These are phyloP conservation scores for Sphaerulina populicola DNA, from an alignment of 2,329 filamentous ascomycete species.

Conservation along the genomic window DNA sequence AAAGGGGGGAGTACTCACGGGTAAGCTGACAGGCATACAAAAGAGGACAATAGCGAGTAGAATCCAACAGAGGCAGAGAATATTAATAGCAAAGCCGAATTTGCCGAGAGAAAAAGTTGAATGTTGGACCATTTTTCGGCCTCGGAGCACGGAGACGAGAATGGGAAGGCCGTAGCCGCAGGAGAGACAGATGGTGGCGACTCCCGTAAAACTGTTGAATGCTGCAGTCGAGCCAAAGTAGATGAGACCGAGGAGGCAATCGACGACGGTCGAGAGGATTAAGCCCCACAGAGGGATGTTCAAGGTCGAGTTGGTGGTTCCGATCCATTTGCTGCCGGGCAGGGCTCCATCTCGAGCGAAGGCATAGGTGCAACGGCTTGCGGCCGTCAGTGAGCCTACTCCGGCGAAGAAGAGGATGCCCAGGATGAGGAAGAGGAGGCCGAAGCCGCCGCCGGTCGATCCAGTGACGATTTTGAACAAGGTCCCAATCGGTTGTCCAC, in stretches of 20 bases:
- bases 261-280: slow-evolving; percentile 57
- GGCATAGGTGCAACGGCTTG: slow-evolving; percentile 62
- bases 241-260: slow-evolving; percentile 65
- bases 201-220: slow-evolving; percentile 71
- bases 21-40: slow-evolving; percentile 56
- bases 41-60: slow-evolving; percentile 61
- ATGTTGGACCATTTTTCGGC: slow-evolving; percentile 56
- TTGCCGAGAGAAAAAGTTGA: slow-evolving; percentile 61
- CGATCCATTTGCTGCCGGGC: slow-evolving; percentile 33
- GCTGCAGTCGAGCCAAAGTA: slow-evolving; percentile 71
- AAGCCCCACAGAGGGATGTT: slow-evolving; percentile 65
- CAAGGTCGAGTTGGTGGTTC: slow-evolving; percentile 53
- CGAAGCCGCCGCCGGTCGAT: slow-evolving; percentile 64
- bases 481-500: slow-evolving; percentile 65
- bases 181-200: slow-evolving; percentile 69
- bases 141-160: slow-evolving; percentile 58
- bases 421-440: slow-evolving; percentile 64
- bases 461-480: slow-evolving; percentile 70
- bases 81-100: slow-evolving; percentile 61
- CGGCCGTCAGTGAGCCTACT: slow-evolving; percentile 64
- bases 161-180: slow-evolving; percentile 70
- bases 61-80: slow-evolving; percentile 63
- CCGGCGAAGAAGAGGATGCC: slow-evolving; percentile 71
- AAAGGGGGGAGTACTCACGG: too few species aligned
- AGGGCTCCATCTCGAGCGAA: slow-evolving; percentile 67